These are phyloP conservation scores for Rhynchospora pubera DNA, from an alignment of 176 grass and related monocot genomes.

Conservation along the genomic window DNA sequence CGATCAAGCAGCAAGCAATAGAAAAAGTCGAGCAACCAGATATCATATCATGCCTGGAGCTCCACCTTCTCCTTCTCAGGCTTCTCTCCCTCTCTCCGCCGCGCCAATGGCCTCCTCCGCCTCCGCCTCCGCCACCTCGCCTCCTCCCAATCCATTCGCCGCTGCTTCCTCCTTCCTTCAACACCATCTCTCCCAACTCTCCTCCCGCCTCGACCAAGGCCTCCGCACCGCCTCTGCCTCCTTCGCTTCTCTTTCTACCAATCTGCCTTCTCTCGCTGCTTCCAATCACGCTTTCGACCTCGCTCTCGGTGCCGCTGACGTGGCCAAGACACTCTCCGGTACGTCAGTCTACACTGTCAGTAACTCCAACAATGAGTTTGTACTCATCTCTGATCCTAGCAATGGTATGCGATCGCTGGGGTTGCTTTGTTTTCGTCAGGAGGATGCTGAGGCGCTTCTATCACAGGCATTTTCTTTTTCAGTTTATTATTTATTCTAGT, in stretches of 20 bases:
- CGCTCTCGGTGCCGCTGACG: constrained; percentile 50
- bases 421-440: constrained; percentile 74
- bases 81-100: constrained; percentile 59
- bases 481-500: background rate
- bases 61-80: constrained; percentile 34
- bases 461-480: constrained; percentile 37
- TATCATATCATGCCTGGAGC: constrained; percentile 21
- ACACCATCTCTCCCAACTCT: constrained; percentile 37
- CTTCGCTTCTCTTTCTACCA: background rate
- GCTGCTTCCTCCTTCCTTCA: constrained; percentile 53
- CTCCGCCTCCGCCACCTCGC: background rate
- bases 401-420: constrained; percentile 71
- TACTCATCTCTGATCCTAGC: constrained; percentile 80
- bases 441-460: constrained; percentile 71
- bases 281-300: constrained; percentile 38
- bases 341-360: constrained; percentile 64
- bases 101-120: constrained; percentile 28
- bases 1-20: too few relatives aligned
- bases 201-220: constrained; percentile 34
- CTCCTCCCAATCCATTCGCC: constrained; percentile 37
- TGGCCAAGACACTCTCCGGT: constrained; percentile 60
- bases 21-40: constrained; percentile 20
- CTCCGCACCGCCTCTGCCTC: constrained; percentile 23
- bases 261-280: constrained; percentile 6
- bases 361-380: constrained; percentile 88